Percentiles rank a stretch among this genome's conserved stretches.
phyloP scores from a whole-genome alignment of 257 asterid species.

The Solanum virginianum region DNA sequence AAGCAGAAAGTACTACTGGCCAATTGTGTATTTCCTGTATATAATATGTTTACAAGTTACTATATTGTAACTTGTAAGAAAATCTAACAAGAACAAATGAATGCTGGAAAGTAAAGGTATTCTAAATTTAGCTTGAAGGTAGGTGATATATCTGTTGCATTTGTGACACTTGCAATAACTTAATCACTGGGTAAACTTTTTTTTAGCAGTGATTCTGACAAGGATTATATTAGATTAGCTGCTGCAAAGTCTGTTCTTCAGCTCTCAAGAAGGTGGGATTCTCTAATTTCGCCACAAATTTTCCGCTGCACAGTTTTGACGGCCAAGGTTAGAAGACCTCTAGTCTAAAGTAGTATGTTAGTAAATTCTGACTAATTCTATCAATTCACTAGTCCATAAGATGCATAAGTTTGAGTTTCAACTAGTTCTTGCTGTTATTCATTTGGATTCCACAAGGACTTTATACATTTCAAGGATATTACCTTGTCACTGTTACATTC shows the following conservation, averaged over 20 bases:
- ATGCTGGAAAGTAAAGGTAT: not conserved
- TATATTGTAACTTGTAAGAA: not conserved
- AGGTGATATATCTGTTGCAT: not conserved
- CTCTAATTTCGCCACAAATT: constrained; percentile 62
- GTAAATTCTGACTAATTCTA: not conserved
- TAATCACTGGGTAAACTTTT: not conserved
- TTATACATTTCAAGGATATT: not conserved
- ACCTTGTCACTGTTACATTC: not conserved
- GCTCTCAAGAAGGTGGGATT: constrained; percentile 92
- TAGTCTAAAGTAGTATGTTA: not conserved
- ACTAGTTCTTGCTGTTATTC: not conserved
- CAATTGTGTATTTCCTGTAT: not conserved
- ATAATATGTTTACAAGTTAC: not conserved
- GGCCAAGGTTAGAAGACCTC: constrained; percentile 50
- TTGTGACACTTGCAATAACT: not conserved
- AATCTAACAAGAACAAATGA: not conserved
- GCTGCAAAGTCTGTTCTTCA: constrained; percentile 79
- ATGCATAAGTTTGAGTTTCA: not conserved
- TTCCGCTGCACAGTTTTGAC: constrained; percentile 50
- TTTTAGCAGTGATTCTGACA: constrained; percentile 43
- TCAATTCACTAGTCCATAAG: not conserved
- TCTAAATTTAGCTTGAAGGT: not conserved
- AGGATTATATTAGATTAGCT: constrained; percentile 53
- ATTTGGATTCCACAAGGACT: not conserved
- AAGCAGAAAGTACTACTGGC: not conserved